These are phyloP conservation scores for Dioscorea cayenensis DNA, from an alignment of 116 monocot genomes.

Conservation along the genomic window DNA sequence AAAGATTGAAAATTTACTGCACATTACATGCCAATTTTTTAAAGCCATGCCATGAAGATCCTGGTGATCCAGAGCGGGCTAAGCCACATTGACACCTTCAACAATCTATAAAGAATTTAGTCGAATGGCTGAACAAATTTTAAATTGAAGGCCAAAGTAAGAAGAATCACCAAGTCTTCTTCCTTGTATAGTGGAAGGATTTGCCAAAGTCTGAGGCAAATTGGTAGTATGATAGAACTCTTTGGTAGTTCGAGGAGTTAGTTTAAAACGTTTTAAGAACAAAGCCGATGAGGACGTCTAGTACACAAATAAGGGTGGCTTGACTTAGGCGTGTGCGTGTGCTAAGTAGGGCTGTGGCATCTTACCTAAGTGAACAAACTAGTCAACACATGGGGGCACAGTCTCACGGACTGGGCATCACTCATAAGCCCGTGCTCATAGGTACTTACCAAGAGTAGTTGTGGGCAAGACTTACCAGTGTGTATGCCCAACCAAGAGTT, in stretches of 20 bases:
- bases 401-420: too few species aligned
- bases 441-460: too few species aligned
- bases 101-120: not conserved
- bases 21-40: not conserved
- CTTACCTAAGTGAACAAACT: too few species aligned
- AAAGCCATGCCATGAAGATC: not conserved
- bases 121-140: not conserved
- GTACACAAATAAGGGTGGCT: too few species aligned
- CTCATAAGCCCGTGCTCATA: too few species aligned
- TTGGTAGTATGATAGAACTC: not conserved
- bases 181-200: not conserved
- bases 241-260: not conserved
- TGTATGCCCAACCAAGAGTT: too few species aligned
- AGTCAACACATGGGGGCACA: too few species aligned
- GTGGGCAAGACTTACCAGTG: too few species aligned
- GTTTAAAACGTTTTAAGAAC: too few species aligned
- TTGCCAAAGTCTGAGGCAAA: not conserved
- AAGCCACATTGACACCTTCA: not conserved
- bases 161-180: not conserved
- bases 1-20: not conserved
- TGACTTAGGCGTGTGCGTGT: too few species aligned
- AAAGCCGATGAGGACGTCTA: not conserved
- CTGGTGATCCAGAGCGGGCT: not conserved
- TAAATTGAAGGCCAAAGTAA: not conserved
- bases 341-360: too few species aligned